phyloP scores from a whole-genome alignment of 306 rosid genomes.

The Prunus mongolica region DNA sequence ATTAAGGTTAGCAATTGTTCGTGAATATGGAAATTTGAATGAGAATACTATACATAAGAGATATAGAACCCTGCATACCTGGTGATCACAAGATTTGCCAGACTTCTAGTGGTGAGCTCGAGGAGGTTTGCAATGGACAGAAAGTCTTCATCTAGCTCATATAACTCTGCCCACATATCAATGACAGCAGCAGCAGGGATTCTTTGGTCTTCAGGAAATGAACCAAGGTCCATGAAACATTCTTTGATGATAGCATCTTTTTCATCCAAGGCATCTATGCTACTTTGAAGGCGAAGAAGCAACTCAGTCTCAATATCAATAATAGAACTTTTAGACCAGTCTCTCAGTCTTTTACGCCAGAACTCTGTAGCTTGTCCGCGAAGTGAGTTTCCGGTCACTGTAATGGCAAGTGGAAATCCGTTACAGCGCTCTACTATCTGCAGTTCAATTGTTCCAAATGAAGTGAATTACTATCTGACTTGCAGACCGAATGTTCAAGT shows the following conservation, averaged over 20 bases:
- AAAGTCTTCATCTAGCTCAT: conserved; percentile 32
- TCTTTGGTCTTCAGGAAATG: conserved; percentile 64
- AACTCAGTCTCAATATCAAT: conserved; percentile 18
- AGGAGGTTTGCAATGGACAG: conserved; percentile 34
- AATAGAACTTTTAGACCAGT: conserved; percentile 29
- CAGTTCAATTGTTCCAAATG: conserved; percentile 8
- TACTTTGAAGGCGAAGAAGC: conserved; percentile 39
- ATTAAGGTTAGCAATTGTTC: conserved; percentile 17
- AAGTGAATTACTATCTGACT: not conserved
- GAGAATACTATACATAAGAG: conserved; percentile 34
- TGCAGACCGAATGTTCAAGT: conserved; percentile 8
- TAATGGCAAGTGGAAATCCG: conserved; percentile 54
- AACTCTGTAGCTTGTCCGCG: conserved; percentile 3
- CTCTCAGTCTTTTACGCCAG: conserved; percentile 29
- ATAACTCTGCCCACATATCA: conserved; percentile 58
- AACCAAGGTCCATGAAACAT: conserved; percentile 60
- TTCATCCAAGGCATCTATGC: conserved; percentile 36
- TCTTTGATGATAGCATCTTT: conserved; percentile 29
- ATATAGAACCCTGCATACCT: not conserved
- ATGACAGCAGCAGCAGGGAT: conserved; percentile 55
- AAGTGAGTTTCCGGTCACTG: conserved; percentile 41
- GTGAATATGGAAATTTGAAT: conserved; percentile 31
- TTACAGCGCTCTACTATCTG: conserved; percentile 48
- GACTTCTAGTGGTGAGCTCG: conserved; percentile 24
- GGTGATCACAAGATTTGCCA: conserved; percentile 31